Evolutionary conservation across 768 basidiomycete species (phyloP).

Genomic region (Xerocomellus chrysenteron): DNA sequence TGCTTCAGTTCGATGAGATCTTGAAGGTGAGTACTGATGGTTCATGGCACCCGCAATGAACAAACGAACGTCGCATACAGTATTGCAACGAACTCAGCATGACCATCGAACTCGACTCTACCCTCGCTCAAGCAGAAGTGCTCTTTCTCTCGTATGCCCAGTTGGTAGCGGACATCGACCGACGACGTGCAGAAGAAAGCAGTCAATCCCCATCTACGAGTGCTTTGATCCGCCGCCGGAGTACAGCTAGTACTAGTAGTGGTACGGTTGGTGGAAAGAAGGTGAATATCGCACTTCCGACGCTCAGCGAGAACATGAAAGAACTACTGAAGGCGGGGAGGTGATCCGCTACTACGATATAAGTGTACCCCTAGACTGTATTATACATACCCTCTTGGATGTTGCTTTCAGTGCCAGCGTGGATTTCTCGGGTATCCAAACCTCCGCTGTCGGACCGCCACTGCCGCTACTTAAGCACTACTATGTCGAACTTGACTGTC

Average conservation of each 20-base stretch:
- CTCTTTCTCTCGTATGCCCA: slow-evolving; percentile 90
- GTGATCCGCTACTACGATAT: slow-evolving; percentile 15
- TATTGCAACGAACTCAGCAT: slow-evolving; percentile 95
- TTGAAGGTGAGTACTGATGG: slow-evolving; percentile 23
- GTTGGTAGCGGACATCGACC: slow-evolving; percentile 86
- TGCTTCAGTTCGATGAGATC: slow-evolving; percentile 58
- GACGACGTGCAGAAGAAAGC: slow-evolving; percentile 61
- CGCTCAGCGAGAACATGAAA: slow-evolving; percentile 61
- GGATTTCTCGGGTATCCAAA: slow-evolving; percentile 1
- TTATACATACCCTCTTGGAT: slow-evolving; percentile 12
- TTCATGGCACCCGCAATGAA: background rate
- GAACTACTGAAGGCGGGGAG: slow-evolving; percentile 54
- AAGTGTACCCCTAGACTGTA: slow-evolving; percentile 11
- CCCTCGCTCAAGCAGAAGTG: slow-evolving; percentile 95
- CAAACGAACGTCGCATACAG: slow-evolving; percentile 33
- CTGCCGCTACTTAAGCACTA: background rate
- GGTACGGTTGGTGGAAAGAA: slow-evolving; percentile 12
- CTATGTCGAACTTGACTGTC: slow-evolving; percentile 47
- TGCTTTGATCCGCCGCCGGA: slow-evolving; percentile 37
- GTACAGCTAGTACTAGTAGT: slow-evolving; percentile 1
- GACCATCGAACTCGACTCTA: slow-evolving; percentile 96
- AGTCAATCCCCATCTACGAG: slow-evolving; percentile 16
- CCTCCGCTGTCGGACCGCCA: background rate
- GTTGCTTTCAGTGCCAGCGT: background rate
- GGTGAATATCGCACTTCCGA: slow-evolving; percentile 41